Evolutionary conservation across 805 yeast genomes (phyloP).

Genomic region (Saturnispora silvae): DNA sequence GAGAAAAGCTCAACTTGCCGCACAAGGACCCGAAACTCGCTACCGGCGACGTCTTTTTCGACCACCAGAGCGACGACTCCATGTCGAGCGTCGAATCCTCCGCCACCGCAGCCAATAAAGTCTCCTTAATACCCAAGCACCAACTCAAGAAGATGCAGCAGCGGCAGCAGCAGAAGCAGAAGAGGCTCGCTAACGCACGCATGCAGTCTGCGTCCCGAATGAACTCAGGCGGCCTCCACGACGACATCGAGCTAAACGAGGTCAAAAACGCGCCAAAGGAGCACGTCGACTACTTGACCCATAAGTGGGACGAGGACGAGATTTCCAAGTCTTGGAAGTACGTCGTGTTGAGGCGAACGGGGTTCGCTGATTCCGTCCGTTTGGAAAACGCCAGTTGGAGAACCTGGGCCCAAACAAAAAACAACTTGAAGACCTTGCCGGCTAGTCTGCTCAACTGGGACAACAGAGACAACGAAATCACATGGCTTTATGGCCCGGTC

Average conservation of each 20-base stretch:
- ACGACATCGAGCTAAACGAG: constrained; percentile 73
- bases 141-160: constrained; percentile 18
- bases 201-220: constrained; percentile 5
- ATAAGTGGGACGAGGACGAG: constrained; percentile 91
- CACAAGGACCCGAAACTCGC: constrained; percentile 3
- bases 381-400: constrained; percentile 89
- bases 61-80: constrained; percentile 16
- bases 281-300: constrained; percentile 92
- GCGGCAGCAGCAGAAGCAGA: constrained; percentile 11
- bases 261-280: constrained; percentile 70
- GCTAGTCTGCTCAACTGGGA: constrained; percentile 90
- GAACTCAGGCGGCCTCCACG: too few relatives aligned
- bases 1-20: constrained; percentile 56
- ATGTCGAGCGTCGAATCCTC: constrained; percentile 16
- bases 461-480: constrained; percentile 89
- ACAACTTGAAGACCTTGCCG: constrained; percentile 62
- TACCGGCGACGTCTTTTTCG: neutral
- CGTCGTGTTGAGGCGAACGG: constrained; percentile 70
- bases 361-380: constrained; percentile 71
- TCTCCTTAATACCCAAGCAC: constrained; percentile 24
- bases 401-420: constrained; percentile 88
- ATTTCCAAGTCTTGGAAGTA: constrained; percentile 94
- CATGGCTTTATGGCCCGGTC: constrained; percentile 94
- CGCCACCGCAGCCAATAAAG: too few relatives aligned
- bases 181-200: constrained; percentile 6